Percentiles rank a stretch among this genome's conserved stretches.
phyloP scores from a whole-genome alignment of 2,329 filamentous ascomycete species.

The Xylaria sp. region DNA sequence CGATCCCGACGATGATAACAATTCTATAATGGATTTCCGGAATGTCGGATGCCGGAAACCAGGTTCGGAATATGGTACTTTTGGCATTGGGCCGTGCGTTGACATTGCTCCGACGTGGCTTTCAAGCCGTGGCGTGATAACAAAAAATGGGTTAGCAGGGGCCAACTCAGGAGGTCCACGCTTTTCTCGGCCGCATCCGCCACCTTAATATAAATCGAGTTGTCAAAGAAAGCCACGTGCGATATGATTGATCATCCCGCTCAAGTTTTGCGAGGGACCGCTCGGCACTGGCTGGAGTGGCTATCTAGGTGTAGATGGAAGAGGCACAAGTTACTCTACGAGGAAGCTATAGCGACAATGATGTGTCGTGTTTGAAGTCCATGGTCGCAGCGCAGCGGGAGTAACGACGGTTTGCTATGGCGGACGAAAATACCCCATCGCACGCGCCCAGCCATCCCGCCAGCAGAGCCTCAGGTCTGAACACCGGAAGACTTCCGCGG shows the following conservation, averaged over 20 bases:
- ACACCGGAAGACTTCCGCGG: slow-evolving; percentile 24
- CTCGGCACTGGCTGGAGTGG: too few species aligned
- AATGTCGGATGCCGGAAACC: not conserved
- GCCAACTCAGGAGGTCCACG: not conserved
- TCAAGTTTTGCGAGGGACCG: too few species aligned
- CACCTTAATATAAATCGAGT: not conserved
- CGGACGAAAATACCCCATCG: not conserved
- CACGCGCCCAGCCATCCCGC: slow-evolving; percentile 1
- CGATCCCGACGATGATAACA: not conserved
- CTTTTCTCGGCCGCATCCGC: not conserved
- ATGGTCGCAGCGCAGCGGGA: too few species aligned
- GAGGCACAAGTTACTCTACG: not conserved
- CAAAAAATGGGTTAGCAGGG: slow-evolving; percentile 14
- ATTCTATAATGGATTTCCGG: not conserved
- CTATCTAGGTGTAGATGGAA: not conserved
- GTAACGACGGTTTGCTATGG: not conserved
- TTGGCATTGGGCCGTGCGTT: not conserved
- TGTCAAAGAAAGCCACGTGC: slow-evolving; percentile 6
- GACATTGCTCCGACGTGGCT: not conserved
- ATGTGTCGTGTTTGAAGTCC: not conserved
- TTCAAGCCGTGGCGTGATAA: slow-evolving; percentile 10
- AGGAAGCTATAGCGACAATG: not conserved
- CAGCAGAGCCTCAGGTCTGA: slow-evolving; percentile 24
- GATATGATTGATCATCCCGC: slow-evolving; percentile 1
- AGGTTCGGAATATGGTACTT: not conserved